A percentile compares a stretch with the other conserved stretches of the same genome.
Evolutionary conservation across 2,329 filamentous ascomycete genomes (phyloP).

Genomic region (Xylariaceae sp.): DNA sequence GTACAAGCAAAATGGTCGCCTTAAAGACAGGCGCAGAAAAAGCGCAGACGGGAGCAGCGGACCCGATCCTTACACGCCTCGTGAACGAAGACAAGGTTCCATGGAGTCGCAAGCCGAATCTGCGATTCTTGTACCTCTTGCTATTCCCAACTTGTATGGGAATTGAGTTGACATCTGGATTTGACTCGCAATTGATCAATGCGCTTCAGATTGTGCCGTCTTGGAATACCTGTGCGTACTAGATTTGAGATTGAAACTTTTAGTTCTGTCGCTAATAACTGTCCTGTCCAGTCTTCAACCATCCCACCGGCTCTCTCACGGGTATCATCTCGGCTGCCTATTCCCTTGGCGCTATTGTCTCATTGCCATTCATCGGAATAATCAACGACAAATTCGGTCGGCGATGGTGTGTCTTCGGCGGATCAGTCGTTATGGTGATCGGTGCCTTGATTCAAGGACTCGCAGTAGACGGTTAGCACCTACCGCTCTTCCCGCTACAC

Average conservation of each 20-base stretch:
- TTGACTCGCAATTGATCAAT: conserved; percentile 45
- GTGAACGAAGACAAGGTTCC: conserved; percentile 38
- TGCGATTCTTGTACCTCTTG: conserved; percentile 52
- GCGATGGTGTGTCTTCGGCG: conserved; percentile 53
- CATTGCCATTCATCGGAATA: conserved; percentile 54
- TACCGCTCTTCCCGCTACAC: background rate
- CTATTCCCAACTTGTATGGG: conserved; percentile 59
- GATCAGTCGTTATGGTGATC: conserved; percentile 50
- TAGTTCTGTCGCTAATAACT: no score
- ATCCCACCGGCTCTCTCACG: conserved; percentile 41
- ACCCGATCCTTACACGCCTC: conserved; percentile 37
- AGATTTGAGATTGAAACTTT: no score
- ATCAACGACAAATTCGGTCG: conserved; percentile 53
- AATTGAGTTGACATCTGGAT: conserved; percentile 50
- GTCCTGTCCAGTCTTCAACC: conserved; percentile 39
- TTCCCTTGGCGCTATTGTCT: conserved; percentile 55
- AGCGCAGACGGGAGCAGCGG: conserved; percentile 24
- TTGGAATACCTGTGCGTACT: conserved; percentile 37
- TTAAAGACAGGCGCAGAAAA: conserved; percentile 17
- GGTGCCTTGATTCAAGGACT: conserved; percentile 54
- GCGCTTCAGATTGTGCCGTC: conserved; percentile 38
- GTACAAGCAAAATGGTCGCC: conserved; percentile 17
- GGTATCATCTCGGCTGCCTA: conserved; percentile 58
- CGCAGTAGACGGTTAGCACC: conserved; percentile 40
- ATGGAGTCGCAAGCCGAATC: conserved; percentile 58